These are phyloP conservation scores for Ambrosiella xylebori DNA, from an alignment of 2,329 filamentous ascomycete species.

Conservation along the genomic window DNA sequence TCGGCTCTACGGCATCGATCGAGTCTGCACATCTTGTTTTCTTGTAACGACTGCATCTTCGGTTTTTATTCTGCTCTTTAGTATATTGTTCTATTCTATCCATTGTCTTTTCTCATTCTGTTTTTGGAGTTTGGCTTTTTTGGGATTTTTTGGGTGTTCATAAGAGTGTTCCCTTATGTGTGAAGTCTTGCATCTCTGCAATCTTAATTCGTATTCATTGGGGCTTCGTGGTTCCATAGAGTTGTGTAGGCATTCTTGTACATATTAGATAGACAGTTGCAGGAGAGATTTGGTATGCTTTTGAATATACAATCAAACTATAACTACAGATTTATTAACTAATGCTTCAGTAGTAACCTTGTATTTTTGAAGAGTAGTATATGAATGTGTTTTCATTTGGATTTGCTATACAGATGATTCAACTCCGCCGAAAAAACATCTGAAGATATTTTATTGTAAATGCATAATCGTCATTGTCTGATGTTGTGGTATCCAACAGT, in stretches of 20 bases:
- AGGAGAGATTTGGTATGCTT: neutral
- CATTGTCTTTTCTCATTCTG: neutral
- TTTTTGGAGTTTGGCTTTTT: neutral
- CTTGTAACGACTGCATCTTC: slow-evolving; percentile 15
- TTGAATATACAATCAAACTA: slow-evolving; percentile 1
- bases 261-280: slow-evolving; percentile 3
- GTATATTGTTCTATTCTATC: neutral
- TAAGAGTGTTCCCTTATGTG: neutral
- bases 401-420: neutral
- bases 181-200: neutral
- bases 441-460: neutral
- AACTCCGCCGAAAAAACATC: neutral
- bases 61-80: neutral
- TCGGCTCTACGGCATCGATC: neutral
- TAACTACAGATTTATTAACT: slow-evolving; percentile 4
- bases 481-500: neutral
- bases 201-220: neutral
- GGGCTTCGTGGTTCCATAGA: neutral
- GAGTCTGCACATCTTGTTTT: slow-evolving; percentile 15
- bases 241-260: neutral
- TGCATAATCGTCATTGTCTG: neutral
- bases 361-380: neutral
- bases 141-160: neutral
- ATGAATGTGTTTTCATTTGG: neutral
- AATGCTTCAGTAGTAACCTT: neutral